These are phyloP conservation scores for Hamigera avellanea DNA, from an alignment of 495 filamentous ascomycete genomes.

Conservation along the genomic window DNA sequence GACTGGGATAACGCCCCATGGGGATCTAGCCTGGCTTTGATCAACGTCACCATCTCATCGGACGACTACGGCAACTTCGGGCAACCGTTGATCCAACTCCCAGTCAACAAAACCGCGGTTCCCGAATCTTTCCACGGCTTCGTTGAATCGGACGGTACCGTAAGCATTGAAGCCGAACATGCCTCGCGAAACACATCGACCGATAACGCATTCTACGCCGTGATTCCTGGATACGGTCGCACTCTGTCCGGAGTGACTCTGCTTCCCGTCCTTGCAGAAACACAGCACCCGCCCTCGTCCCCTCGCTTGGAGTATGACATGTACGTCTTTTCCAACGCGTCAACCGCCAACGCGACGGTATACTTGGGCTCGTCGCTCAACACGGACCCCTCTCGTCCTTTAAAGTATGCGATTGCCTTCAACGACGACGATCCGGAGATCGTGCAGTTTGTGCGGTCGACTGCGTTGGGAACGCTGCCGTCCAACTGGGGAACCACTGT, in stretches of 20 bases:
- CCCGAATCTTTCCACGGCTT: conserved; percentile 49
- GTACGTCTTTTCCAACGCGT: conserved; percentile 45
- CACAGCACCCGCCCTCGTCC: conserved; percentile 19
- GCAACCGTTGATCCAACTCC: conserved; percentile 36
- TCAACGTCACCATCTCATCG: conserved; percentile 42
- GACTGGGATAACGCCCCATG: conserved; percentile 48
- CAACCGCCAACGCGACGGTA: conserved; percentile 42
- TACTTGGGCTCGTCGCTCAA: conserved; percentile 51
- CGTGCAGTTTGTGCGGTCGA: conserved; percentile 39
- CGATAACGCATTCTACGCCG: conserved; percentile 37
- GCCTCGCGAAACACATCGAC: conserved; percentile 29
- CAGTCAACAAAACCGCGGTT: conserved; percentile 40
- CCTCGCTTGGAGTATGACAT: conserved; percentile 46
- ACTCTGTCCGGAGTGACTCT: conserved; percentile 49
- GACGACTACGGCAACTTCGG: conserved; percentile 26
- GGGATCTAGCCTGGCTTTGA: conserved; percentile 35
- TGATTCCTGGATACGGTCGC: conserved; percentile 42
- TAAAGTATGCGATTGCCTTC: conserved; percentile 49
- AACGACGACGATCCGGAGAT: conserved; percentile 31
- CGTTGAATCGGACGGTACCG: conserved; percentile 48
- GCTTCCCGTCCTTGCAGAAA: conserved; percentile 24
- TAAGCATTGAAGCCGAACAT: conserved; percentile 51
- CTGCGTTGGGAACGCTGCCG: conserved; percentile 36
- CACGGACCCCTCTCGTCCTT: conserved; percentile 42
- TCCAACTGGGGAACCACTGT: conserved; percentile 46